phyloP scores from a whole-genome alignment of 2,329 filamentous ascomycete genomes.

The Chrysoporthe cubensis region DNA sequence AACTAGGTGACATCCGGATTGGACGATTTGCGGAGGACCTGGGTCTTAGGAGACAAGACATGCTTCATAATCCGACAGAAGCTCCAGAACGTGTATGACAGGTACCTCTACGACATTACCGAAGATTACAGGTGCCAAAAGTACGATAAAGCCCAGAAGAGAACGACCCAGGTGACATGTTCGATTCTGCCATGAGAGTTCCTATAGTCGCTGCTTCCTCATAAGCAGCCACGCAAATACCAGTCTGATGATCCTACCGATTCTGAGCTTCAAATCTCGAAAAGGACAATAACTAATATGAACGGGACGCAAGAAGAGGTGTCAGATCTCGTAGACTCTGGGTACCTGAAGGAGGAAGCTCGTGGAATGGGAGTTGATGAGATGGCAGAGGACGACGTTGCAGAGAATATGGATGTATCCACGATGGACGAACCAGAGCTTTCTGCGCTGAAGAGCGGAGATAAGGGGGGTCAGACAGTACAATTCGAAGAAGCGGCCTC shows the following conservation, averaged over 20 bases:
- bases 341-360: background rate
- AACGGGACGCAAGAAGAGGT: background rate
- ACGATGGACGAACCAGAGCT: background rate
- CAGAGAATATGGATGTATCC: background rate
- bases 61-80: slow-evolving; percentile 13
- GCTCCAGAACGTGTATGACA: background rate
- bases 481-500: background rate
- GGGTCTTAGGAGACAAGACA: slow-evolving; percentile 18
- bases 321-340: background rate
- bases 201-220: slow-evolving; percentile 4
- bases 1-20: background rate
- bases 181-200: slow-evolving; percentile 10
- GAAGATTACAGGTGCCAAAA: slow-evolving; percentile 12
- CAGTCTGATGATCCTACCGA: background rate
- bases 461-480: background rate
- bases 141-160: background rate
- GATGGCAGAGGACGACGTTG: background rate
- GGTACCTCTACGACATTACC: slow-evolving; percentile 12
- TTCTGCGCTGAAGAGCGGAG: background rate
- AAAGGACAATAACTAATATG: background rate
- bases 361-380: background rate
- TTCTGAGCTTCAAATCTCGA: background rate
- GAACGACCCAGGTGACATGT: background rate
- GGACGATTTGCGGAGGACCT: slow-evolving; percentile 1
- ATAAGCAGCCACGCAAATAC: background rate